Percentiles rank a stretch among this genome's conserved stretches.
These are phyloP conservation scores for Sclerotinia nivalis DNA, from an alignment of 2,329 filamentous ascomycete species.

Conservation along the genomic window DNA sequence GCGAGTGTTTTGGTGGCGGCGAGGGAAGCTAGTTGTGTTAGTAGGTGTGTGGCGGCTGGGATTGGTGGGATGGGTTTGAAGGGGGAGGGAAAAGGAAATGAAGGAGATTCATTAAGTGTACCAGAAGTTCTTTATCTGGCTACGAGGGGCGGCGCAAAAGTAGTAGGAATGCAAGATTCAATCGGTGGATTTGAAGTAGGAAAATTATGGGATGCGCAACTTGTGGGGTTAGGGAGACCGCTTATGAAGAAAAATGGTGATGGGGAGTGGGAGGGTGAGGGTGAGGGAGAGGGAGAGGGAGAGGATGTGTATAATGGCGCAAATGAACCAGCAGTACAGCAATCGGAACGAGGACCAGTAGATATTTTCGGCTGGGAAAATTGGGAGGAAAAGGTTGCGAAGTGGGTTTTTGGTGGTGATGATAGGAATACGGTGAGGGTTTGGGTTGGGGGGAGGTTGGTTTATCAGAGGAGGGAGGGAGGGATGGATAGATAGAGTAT, in stretches of 20 bases:
- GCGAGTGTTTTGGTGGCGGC: constrained; percentile 81
- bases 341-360: constrained; percentile 56
- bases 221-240: constrained; percentile 60
- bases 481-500: background rate
- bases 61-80: constrained; percentile 45
- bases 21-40: constrained; percentile 77
- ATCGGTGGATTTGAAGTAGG: constrained; percentile 84
- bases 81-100: constrained; percentile 47
- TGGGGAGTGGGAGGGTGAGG: background rate
- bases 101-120: constrained; percentile 68
- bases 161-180: constrained; percentile 69
- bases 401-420: constrained; percentile 94
- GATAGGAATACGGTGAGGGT: constrained; percentile 86
- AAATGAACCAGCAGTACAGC: constrained; percentile 36
- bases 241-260: background rate
- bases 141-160: constrained; percentile 81
- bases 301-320: constrained; percentile 44
- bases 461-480: constrained; percentile 58
- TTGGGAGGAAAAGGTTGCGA: constrained; percentile 84
- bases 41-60: constrained; percentile 60
- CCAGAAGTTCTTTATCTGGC: constrained; percentile 85
- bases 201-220: constrained; percentile 88
- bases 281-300: constrained; percentile 32
- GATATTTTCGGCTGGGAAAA: constrained; percentile 89
- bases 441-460: constrained; percentile 83